Evolutionary conservation across 768 basidiomycete species (phyloP).

Genomic region (Dioszegia aurantiaca): DNA sequence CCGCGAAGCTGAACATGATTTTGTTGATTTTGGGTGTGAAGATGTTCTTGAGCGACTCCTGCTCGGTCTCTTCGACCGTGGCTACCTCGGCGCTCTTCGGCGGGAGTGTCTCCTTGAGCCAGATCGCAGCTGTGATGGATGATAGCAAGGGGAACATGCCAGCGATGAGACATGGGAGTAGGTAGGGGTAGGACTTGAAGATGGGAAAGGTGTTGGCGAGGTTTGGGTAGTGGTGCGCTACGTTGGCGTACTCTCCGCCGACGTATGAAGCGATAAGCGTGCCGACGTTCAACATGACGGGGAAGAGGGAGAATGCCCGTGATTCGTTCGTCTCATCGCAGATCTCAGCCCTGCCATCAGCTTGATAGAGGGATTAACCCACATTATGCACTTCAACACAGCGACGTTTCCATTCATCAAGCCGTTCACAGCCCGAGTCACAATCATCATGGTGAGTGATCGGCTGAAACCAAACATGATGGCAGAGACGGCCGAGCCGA

Average conservation of each 20-base stretch:
- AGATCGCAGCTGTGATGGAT: conserved; percentile 28
- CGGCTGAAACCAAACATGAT: conserved; percentile 39
- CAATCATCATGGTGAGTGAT: conserved; percentile 28
- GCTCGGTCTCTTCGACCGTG: conserved; percentile 3
- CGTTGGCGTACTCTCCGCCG: conserved; percentile 26
- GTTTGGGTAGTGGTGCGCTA: conserved; percentile 4
- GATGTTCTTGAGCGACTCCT: conserved; percentile 16
- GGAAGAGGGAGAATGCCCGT: conserved; percentile 41
- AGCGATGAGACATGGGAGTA: conserved; percentile 33
- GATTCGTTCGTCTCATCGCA: conserved; percentile 42
- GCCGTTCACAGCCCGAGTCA: conserved; percentile 34
- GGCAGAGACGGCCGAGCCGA: conserved; percentile 33
- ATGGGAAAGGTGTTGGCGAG: conserved; percentile 27
- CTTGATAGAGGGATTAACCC: conserved; percentile 21
- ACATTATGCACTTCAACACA: conserved; percentile 40
- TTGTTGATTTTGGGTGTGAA: conserved; percentile 33
- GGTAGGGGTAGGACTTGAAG: conserved; percentile 35
- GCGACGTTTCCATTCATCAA: conserved; percentile 41
- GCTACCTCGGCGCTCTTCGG: neutral
- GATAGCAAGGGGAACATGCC: conserved; percentile 29
- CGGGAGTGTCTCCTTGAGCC: conserved; percentile 39
- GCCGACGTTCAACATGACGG: conserved; percentile 34
- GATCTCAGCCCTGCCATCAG: conserved; percentile 34
- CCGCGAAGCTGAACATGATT: conserved; percentile 34
- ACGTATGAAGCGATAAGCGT: conserved; percentile 37